These are phyloP conservation scores for Colletotrichum lini DNA, from an alignment of 2,329 filamentous ascomycete genomes.

Conservation along the genomic window DNA sequence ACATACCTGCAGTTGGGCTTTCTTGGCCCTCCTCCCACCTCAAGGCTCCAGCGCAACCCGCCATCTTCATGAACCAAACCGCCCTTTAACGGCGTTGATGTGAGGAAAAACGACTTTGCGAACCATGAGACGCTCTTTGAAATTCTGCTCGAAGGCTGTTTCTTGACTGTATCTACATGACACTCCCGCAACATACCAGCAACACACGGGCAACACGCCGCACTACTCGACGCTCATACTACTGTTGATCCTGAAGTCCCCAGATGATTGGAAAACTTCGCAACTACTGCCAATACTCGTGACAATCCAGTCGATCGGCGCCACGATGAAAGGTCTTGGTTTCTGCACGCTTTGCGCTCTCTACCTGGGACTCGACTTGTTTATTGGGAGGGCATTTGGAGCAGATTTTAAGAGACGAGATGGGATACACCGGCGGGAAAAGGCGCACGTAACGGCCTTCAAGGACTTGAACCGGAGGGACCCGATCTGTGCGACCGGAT, in stretches of 20 bases:
- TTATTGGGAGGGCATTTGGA: constrained; percentile 32
- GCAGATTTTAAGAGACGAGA: constrained; percentile 49
- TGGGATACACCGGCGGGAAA: constrained; percentile 51
- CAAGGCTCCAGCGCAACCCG: constrained; percentile 31
- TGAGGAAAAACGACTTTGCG: background rate
- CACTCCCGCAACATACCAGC: too few relatives aligned
- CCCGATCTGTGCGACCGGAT: constrained; percentile 45
- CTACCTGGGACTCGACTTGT: constrained; percentile 7
- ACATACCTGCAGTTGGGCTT: constrained; percentile 27
- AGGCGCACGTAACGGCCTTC: constrained; percentile 44
- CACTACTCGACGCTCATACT: background rate
- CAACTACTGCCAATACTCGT: constrained; percentile 5
- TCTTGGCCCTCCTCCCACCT: constrained; percentile 31
- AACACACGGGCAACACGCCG: too few relatives aligned
- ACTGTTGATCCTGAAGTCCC: constrained; percentile 11
- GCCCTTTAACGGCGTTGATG: background rate
- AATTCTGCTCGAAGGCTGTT: constrained; percentile 1
- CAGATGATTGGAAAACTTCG: constrained; percentile 23
- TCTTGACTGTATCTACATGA: background rate
- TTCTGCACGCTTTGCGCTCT: constrained; percentile 31
- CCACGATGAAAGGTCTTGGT: constrained; percentile 10
- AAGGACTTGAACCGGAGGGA: constrained; percentile 39
- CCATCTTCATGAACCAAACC: constrained; percentile 32
- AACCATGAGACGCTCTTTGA: background rate
- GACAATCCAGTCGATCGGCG: constrained; percentile 4